phyloP scores from a whole-genome alignment of 2,329 filamentous ascomycete genomes.

The Neurospora crassa region DNA sequence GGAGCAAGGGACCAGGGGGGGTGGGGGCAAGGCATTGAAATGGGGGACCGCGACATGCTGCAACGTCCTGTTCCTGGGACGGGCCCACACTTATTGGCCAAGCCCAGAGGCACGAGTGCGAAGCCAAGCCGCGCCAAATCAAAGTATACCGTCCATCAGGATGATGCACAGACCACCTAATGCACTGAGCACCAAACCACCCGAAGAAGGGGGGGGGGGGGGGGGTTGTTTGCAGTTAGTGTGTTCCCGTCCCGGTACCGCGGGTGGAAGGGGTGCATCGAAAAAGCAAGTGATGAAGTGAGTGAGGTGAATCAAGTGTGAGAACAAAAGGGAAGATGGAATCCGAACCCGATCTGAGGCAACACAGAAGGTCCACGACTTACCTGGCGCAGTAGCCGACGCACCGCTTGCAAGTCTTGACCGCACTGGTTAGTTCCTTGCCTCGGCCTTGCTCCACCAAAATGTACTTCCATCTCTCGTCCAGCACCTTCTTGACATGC shows the following conservation, averaged over 20 bases:
- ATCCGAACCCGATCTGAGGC: neutral
- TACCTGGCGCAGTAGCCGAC: slow-evolving; percentile 84
- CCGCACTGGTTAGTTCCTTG: slow-evolving; percentile 91
- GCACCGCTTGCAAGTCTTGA: slow-evolving; percentile 94
- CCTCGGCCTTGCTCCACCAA: slow-evolving; percentile 87
- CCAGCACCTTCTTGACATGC: slow-evolving; percentile 88
- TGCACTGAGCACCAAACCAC: neutral
- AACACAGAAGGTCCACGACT: slow-evolving; percentile 24
- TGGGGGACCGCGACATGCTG: neutral
- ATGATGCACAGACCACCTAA: neutral
- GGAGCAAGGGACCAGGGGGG: neutral
- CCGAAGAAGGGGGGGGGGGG: too few species aligned
- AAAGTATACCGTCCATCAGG: neutral
- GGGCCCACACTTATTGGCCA: neutral
- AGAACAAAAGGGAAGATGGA: slow-evolving; percentile 3
- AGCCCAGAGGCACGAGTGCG: neutral
- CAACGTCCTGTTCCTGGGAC: neutral
- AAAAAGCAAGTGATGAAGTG: neutral
- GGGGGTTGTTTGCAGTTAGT: neutral
- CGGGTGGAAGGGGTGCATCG: neutral
- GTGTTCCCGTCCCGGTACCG: neutral
- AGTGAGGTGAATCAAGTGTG: neutral
- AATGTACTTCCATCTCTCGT: slow-evolving; percentile 94
- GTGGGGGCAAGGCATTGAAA: too few species aligned
- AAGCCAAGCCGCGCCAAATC: neutral